Conservation (phyloP, 495 filamentous ascomycete genomes). For the Glonium stellatum region DNA sequence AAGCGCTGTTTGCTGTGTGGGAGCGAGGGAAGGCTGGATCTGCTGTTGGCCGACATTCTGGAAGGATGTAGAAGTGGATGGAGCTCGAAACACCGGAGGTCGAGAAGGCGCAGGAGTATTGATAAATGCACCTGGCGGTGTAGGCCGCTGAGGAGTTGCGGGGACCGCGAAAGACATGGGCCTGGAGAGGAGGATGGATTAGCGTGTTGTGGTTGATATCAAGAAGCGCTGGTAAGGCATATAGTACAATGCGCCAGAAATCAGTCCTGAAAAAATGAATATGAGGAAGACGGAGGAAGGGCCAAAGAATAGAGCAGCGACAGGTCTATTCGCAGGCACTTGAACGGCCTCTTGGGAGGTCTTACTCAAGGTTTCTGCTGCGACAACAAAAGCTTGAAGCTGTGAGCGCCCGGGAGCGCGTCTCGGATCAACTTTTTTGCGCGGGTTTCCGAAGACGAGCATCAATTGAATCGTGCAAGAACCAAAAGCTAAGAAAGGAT, state of each 20-base stretch:
- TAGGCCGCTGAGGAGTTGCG: constrained; percentile 23
- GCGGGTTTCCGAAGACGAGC: neutral
- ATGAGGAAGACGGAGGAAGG: neutral
- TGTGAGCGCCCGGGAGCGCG: neutral
- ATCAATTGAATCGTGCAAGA: neutral
- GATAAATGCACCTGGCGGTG: constrained; percentile 30
- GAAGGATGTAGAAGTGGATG: constrained; percentile 6
- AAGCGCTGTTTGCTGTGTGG: constrained; percentile 1
- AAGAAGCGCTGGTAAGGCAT: neutral
- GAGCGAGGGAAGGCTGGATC: neutral
- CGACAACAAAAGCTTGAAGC: neutral
- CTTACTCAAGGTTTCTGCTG: neutral
- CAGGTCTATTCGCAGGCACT: neutral
- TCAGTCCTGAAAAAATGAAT: neutral
- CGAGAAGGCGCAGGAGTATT: constrained; percentile 32
- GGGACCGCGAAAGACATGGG: constrained; percentile 4
- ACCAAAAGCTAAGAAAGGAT: neutral
- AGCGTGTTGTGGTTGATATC: neutral
- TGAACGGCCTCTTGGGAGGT: neutral
- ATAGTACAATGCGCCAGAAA: neutral
- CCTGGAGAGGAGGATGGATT: neutral
- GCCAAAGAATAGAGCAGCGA: neutral
- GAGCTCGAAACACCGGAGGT: constrained; percentile 20
- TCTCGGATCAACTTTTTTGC: neutral
- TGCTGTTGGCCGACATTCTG: constrained; percentile 12